Base-by-base conservation (phyloP, 1,139 yeast species). In the Kurtzmaniella quercitrusa region DNA sequence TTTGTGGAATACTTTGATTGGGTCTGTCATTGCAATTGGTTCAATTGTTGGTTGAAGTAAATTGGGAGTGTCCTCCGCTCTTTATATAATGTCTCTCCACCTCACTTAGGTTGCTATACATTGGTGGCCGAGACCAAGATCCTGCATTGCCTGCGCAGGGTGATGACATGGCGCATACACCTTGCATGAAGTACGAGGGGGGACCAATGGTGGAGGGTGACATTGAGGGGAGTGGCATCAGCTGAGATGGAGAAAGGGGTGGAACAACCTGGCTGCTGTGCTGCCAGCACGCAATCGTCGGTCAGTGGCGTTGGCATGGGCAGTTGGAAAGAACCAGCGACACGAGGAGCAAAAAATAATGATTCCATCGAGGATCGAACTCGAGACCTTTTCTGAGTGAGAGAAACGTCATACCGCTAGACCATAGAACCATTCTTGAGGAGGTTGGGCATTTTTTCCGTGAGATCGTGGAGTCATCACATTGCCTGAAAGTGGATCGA, bases 1-100 rank as follows among this genome's bases (percentile, higher is more conserved):
- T 61, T 82, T 79, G 71, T 79, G 85, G 55, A 84, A 81, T 40
- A 81, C 68, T 60, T 76, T 81, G 49, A 63, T 68, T 42, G 70
- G 69, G 44, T 53, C 50, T 37, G 47, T 47, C 63, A 54, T 56
- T 41, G n/a, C 42, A 14, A 31, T 10, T 31, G 11, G 9, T 16
- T 38, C 6, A 37, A 18, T 21, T 19, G 40, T 18, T 38, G 16
- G 23, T 3, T 21, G 23, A 10, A 38, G 5, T 37, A 39, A 3
- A 10, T 9, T 31, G 4, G 10, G 10, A 9, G 14, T 31, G 31
- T 27, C 12, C 14, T 9, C 36, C 14, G 18, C 36, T 15, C 3
- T 15, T 31, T 31, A 31, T 4, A 14, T 31, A 31, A 8, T 31
- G 6, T 31, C 18, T 14, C 18, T 16, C 36, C 36, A 14, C 36